Evolutionary conservation across 75 land plant genomes (phyloP), one percentile per base, ranked within the genome.

Genomic region (Picea glauca): DNA sequence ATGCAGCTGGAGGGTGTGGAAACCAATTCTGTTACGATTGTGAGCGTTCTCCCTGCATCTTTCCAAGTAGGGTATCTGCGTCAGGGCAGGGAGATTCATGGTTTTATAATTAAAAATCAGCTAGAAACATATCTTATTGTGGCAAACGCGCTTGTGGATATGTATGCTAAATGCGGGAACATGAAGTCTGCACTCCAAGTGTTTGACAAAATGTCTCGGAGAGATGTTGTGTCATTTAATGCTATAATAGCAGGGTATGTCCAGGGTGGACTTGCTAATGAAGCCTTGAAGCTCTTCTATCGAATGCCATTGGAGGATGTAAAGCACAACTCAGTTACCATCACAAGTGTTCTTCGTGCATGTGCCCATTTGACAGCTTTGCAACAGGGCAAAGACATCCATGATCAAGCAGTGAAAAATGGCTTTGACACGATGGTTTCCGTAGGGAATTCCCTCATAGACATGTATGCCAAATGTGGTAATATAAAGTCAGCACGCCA

Each of bases 211-310:
- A 79, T 91, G 75, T 57, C 61, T 3, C 11, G 14, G 6, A 57
- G 76, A 57, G 86, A 90, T 79, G 84, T 88, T 78, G 86, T 86
- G 18, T 81, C 91, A 33, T 93, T 89, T 91, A 87, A 85, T 72
- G 81, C 95, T 0, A 82, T 93, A 76, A 87, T 93, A n/a, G 87
- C 84, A 73, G 91, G 85, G 56, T 88, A 82, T 80, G 87, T 84
- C 13, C 85, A 83, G 74, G 23, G 83, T 60, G 88, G 87, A 32
- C 11, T 7, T 30, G 74, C 81, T 11, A 7, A 18, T 1, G 84
- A 83, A 35, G 93, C 88, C 1, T 62, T 93, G 66, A 32, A 73
- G 26, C 62, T 90, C 4, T 85, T 83, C 63, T 20, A 54, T 20
- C 77, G 78, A 58, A 93, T 93, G 95, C 61, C 76, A 56, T 43